Percentiles rank a stretch among this genome's conserved stretches.
phyloP scores from a whole-genome alignment of 305 asterid species.

The Lippia alba region DNA sequence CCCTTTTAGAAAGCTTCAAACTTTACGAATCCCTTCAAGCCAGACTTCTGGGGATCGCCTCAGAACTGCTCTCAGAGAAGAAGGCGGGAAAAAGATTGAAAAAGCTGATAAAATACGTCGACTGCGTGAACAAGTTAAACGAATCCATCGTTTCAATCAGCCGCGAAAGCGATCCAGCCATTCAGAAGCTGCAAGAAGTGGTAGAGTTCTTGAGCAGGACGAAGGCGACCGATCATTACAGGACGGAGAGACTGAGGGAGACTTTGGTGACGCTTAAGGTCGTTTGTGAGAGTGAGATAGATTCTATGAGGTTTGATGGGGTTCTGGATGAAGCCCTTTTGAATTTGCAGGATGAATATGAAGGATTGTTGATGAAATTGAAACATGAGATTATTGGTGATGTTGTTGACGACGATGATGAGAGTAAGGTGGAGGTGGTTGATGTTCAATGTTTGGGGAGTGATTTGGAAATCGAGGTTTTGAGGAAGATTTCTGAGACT shows the following conservation, averaged over 20 bases:
- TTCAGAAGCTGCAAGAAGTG: slow-evolving; percentile 80
- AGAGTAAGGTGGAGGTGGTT: slow-evolving; percentile 22
- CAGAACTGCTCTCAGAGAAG: slow-evolving; percentile 47
- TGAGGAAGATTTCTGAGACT: slow-evolving; percentile 57
- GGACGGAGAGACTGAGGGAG: slow-evolving; percentile 64
- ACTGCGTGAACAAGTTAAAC: slow-evolving; percentile 56
- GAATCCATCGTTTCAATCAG: slow-evolving; percentile 49
- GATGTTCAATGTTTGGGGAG: slow-evolving; percentile 48
- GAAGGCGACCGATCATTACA: slow-evolving; percentile 70
- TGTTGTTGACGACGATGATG: slow-evolving; percentile 11
- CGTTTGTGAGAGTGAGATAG: slow-evolving; percentile 71
- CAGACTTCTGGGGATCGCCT: slow-evolving; percentile 52
- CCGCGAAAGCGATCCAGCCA: slow-evolving; percentile 65
- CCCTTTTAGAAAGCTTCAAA: slow-evolving; percentile 73
- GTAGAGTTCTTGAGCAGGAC: slow-evolving; percentile 90
- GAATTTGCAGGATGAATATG: slow-evolving; percentile 86
- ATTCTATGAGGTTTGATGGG: slow-evolving; percentile 77
- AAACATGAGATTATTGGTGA: slow-evolving; percentile 49
- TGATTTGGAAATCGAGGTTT: slow-evolving; percentile 63
- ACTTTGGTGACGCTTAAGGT: slow-evolving; percentile 70
- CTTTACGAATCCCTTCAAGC: slow-evolving; percentile 63
- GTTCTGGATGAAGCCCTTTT: slow-evolving; percentile 73
- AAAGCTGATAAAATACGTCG: slow-evolving; percentile 63
- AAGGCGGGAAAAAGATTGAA: slow-evolving; percentile 44
- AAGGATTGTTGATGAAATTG: slow-evolving; percentile 56